Percentiles rank a stretch among this genome's conserved stretches.
Conservation (phyloP, 805 yeast species). For the Yamadazyma phyllophila region DNA sequence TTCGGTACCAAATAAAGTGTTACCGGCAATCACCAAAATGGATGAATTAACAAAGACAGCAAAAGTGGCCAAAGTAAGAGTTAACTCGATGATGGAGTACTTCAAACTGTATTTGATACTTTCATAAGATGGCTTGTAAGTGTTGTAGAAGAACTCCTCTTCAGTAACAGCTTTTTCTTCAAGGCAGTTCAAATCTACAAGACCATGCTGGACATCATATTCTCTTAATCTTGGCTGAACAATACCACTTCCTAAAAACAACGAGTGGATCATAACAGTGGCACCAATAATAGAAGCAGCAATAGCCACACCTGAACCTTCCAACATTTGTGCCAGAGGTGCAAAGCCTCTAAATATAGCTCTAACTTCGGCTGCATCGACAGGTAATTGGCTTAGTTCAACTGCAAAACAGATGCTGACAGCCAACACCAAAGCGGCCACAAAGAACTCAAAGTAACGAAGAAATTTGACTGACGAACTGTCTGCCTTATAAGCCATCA, state of each 20-base stretch:
- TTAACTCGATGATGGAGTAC: slow-evolving; percentile 70
- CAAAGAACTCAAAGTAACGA: slow-evolving; percentile 40
- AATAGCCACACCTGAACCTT: slow-evolving; percentile 43
- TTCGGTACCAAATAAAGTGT: slow-evolving; percentile 66
- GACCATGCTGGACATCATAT: slow-evolving; percentile 39
- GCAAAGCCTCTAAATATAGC: slow-evolving; percentile 42
- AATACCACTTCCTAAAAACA: slow-evolving; percentile 48
- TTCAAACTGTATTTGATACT: slow-evolving; percentile 73
- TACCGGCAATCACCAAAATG: slow-evolving; percentile 77
- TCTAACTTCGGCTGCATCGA: slow-evolving; percentile 22
- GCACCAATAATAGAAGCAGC: slow-evolving; percentile 50
- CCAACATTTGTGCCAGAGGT: slow-evolving; percentile 43
- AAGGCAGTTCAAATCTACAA: slow-evolving; percentile 22
- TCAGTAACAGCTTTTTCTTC: slow-evolving; percentile 17
- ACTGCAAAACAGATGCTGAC: slow-evolving; percentile 47
- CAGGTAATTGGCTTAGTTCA: slow-evolving; percentile 38
- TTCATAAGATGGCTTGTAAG: slow-evolving; percentile 66
- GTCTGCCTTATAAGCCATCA: slow-evolving; percentile 47
- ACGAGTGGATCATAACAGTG: slow-evolving; percentile 52
- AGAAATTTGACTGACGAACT: slow-evolving; percentile 35
- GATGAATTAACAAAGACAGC: slow-evolving; percentile 87
- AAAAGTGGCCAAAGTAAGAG: slow-evolving; percentile 67
- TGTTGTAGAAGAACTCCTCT: slow-evolving; percentile 31
- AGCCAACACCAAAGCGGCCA: slow-evolving; percentile 40
- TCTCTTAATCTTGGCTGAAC: slow-evolving; percentile 50